phyloP scores from a whole-genome alignment of 1,284 basidiomycete genomes.

The Moesziomyces parantarcticus region DNA sequence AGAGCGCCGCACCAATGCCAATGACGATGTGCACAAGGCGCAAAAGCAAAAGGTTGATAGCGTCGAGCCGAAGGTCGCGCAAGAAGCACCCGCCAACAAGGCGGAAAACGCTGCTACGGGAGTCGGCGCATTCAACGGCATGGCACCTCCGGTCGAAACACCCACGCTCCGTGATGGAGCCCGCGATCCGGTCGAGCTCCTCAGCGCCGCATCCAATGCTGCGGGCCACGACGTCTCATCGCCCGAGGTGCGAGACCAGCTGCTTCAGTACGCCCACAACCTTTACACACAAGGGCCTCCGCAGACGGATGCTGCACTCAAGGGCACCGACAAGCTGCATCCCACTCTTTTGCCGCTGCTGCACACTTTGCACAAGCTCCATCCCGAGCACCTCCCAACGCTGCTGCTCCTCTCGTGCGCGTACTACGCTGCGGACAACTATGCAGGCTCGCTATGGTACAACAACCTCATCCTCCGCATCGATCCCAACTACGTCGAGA shows the following conservation, averaged over 20 bases:
- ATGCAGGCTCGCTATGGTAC: constrained; percentile 66
- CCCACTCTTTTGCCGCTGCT: constrained; percentile 61
- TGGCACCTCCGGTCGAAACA: constrained; percentile 38
- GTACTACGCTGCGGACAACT: constrained; percentile 60
- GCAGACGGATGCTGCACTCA: constrained; percentile 11
- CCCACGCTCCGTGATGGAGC: constrained; percentile 28
- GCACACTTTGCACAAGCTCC: constrained; percentile 60
- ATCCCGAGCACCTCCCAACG: constrained; percentile 59
- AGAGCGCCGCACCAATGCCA: constrained; percentile 3
- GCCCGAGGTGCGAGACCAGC: constrained; percentile 58
- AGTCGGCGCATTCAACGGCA: constrained; percentile 7
- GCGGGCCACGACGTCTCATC: constrained; percentile 50
- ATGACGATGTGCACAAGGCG: background rate
- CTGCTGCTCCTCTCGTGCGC: constrained; percentile 63
- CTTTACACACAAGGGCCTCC: constrained; percentile 55
- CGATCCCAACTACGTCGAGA: constrained; percentile 70
- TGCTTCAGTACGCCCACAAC: constrained; percentile 63
- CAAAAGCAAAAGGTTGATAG: background rate
- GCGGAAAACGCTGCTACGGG: background rate
- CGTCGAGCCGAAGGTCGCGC: background rate
- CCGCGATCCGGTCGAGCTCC: constrained; percentile 59
- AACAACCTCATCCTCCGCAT: constrained; percentile 65
- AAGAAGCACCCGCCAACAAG: background rate
- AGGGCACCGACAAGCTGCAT: constrained; percentile 51
- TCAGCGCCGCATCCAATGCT: constrained; percentile 52